phyloP scores from a whole-genome alignment of 805 yeast species.

The Zygotorulaspora sp. region DNA sequence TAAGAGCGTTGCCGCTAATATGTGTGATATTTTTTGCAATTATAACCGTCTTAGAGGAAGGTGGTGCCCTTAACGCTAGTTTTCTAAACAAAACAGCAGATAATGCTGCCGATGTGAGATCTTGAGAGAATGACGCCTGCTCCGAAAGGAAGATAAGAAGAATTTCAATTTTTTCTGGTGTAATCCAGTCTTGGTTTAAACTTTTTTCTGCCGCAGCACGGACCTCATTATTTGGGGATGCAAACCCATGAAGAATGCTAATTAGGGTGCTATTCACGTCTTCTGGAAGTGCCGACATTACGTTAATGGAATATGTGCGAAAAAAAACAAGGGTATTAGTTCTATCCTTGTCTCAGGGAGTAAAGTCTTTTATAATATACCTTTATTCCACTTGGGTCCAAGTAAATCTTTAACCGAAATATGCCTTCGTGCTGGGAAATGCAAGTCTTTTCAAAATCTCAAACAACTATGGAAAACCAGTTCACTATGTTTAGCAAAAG shows the following conservation, averaged over 20 bases:
- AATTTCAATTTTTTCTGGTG: slow-evolving; percentile 58
- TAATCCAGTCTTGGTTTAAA: slow-evolving; percentile 73
- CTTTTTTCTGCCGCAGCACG: slow-evolving; percentile 76
- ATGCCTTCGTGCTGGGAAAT: neutral
- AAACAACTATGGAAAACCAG: neutral
- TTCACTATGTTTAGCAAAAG: too few species aligned
- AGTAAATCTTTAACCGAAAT: neutral
- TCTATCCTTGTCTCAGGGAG: too few species aligned
- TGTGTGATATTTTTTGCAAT: slow-evolving; percentile 76
- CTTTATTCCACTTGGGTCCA: too few species aligned
- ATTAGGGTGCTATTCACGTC: slow-evolving; percentile 53
- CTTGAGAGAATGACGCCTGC: slow-evolving; percentile 62
- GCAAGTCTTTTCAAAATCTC: neutral
- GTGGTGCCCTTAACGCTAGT: slow-evolving; percentile 75
- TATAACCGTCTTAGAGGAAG: slow-evolving; percentile 49
- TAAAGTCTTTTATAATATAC: too few species aligned
- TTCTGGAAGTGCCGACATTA: slow-evolving; percentile 49
- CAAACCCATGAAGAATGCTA: slow-evolving; percentile 58
- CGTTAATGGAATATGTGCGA: slow-evolving; percentile 1
- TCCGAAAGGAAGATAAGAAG: slow-evolving; percentile 75
- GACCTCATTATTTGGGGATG: slow-evolving; percentile 70
- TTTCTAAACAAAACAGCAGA: slow-evolving; percentile 88
- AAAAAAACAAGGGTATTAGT: too few species aligned
- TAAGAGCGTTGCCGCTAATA: slow-evolving; percentile 52
- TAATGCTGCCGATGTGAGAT: slow-evolving; percentile 59